Conservation (phyloP, 2,329 filamentous ascomycete genomes). For the Aspergillus tubingensis region DNA sequence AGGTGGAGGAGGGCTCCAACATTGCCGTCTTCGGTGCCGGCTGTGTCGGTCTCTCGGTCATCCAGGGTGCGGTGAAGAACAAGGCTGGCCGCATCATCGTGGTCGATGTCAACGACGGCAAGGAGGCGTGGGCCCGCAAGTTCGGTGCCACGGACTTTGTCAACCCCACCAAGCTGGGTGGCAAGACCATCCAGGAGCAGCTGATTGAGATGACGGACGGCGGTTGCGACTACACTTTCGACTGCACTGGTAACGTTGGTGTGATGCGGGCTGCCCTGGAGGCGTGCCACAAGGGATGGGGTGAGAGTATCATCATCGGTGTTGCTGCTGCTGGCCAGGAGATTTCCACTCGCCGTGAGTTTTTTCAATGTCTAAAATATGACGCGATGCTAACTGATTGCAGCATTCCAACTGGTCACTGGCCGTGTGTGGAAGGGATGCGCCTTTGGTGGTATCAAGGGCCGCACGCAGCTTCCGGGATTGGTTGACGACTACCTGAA, state of each 20-base stretch:
- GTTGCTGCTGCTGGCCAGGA: conserved; percentile 95
- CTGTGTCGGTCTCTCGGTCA: conserved; percentile 91
- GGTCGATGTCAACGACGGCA: conserved; percentile 79
- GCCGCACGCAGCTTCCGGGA: conserved; percentile 83
- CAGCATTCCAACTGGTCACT: conserved; percentile 97
- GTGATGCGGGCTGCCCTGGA: conserved; percentile 96
- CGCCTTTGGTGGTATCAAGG: conserved; percentile 97
- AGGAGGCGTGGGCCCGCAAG: conserved; percentile 90
- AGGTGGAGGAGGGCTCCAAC: conserved; percentile 85
- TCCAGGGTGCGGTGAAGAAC: conserved; percentile 88
- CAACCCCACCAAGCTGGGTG: conserved; percentile 77
- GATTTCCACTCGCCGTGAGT: conserved; percentile 88
- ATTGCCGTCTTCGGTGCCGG: conserved; percentile 93
- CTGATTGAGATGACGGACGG: conserved; percentile 97
- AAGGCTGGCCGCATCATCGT: conserved; percentile 66
- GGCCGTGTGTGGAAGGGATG: conserved; percentile 97
- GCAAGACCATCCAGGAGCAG: conserved; percentile 83
- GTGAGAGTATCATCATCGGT: conserved; percentile 95
- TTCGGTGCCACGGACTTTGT: conserved; percentile 97
- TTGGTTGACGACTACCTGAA: conserved; percentile 88
- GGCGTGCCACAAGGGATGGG: conserved; percentile 99
- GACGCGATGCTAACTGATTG: conserved; percentile 19
- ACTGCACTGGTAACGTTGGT: conserved; percentile 95
- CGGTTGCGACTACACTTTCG: conserved; percentile 98
- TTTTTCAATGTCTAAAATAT: conserved; percentile 3